Evolutionary conservation across 2,329 filamentous ascomycete species (phyloP).

Genomic region (Grosmannia penicillata): DNA sequence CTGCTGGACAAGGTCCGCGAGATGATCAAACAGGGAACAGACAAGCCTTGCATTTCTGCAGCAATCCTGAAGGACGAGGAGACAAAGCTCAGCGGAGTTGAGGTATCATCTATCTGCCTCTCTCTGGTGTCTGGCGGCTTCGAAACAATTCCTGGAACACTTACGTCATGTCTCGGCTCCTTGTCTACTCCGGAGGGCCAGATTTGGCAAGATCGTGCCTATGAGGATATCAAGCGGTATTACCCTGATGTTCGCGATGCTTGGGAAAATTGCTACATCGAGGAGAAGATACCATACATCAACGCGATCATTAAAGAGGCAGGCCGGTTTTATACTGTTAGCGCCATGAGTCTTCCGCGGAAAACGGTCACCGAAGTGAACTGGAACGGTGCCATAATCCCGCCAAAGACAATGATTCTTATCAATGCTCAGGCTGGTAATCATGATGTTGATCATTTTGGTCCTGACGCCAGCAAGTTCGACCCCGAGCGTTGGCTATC

Average conservation of each 20-base stretch:
- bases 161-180: slow-evolving; percentile 68
- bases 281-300: slow-evolving; percentile 65
- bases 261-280: slow-evolving; percentile 58
- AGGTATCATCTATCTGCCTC: slow-evolving; percentile 56
- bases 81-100: slow-evolving; percentile 29
- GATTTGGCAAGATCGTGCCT: slow-evolving; percentile 53
- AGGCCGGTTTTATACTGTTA: slow-evolving; percentile 64
- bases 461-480: slow-evolving; percentile 40
- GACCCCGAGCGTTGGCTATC: slow-evolving; percentile 55
- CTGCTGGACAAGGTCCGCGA: slow-evolving; percentile 38
- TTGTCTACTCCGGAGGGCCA: slow-evolving; percentile 54
- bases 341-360: slow-evolving; percentile 63
- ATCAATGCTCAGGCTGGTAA: slow-evolving; percentile 65
- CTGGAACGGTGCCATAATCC: slow-evolving; percentile 52
- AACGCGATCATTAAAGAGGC: slow-evolving; percentile 68
- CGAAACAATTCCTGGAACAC: slow-evolving; percentile 66
- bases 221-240: slow-evolving; percentile 53
- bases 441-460: slow-evolving; percentile 56
- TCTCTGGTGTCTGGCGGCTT: slow-evolving; percentile 64
- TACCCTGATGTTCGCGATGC: slow-evolving; percentile 58
- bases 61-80: slow-evolving; percentile 13
- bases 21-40: slow-evolving; percentile 14
- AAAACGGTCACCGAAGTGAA: slow-evolving; percentile 57
- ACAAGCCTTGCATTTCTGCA: slow-evolving; percentile 16
- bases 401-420: slow-evolving; percentile 65